Percentiles rank a stretch among this genome's conserved stretches.
These are phyloP conservation scores for Discostella pseudostelligera DNA, from an alignment of 108 stramenopile species.

Conservation along the genomic window DNA sequence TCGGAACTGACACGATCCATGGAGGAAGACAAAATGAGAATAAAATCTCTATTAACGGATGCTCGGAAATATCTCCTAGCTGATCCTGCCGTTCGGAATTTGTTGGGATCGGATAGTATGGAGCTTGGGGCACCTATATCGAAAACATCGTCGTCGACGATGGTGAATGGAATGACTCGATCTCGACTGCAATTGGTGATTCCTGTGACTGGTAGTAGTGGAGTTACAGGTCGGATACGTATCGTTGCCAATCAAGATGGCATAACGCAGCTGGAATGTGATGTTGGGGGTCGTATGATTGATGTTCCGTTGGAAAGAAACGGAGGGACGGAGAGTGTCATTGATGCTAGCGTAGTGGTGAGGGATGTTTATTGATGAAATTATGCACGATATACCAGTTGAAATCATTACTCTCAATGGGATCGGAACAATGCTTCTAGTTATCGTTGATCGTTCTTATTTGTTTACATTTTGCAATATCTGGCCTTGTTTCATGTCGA, in stretches of 20 bases:
- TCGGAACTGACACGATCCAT: neutral
- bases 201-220: neutral
- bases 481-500: too few relatives aligned
- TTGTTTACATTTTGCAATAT: neutral
- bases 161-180: slow-evolving; percentile 18
- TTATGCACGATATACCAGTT: neutral
- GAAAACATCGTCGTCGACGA: slow-evolving; percentile 4
- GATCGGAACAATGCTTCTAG: too few relatives aligned
- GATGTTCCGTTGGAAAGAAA: slow-evolving; percentile 3
- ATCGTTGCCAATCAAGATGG: slow-evolving; percentile 13
- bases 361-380: slow-evolving; percentile 4
- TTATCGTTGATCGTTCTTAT: too few relatives aligned
- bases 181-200: slow-evolving; percentile 5
- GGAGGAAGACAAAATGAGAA: slow-evolving; percentile 1
- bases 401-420: too few relatives aligned
- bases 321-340: neutral
- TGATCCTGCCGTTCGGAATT: slow-evolving; percentile 5
- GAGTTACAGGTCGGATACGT: neutral
- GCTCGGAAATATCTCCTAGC: slow-evolving; percentile 12
- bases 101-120: slow-evolving; percentile 9
- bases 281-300: slow-evolving; percentile 11
- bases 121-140: slow-evolving; percentile 7
- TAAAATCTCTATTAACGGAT: slow-evolving; percentile 5
- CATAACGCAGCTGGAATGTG: slow-evolving; percentile 3
- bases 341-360: slow-evolving; percentile 1